Base-by-base conservation (phyloP, 345 rosid species). In the Linum usitatissimum region DNA sequence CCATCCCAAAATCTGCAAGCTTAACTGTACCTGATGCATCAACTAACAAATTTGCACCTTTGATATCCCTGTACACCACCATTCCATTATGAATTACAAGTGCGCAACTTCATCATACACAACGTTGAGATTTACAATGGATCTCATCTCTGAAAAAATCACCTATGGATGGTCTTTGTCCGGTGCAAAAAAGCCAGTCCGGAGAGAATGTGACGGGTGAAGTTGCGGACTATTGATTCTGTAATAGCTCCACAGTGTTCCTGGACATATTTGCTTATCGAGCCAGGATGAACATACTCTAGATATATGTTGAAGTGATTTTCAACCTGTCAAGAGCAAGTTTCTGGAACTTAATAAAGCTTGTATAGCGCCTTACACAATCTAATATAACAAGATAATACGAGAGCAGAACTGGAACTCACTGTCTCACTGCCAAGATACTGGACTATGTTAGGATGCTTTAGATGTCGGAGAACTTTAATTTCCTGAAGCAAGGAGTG, bases 1-100 rank as follows among this genome's bases (percentile, higher is more conserved):
- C 93, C 89, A 77, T 76, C 63, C 93, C 93, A 78, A 86, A 86
- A 71, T 86, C 89, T 40, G 89, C 87, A 65, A 86, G 80, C 79
- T 86, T 86, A 42, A 86, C 89, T 13, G 73, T 70, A 4, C 89
- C 93, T 3, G 57, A 69, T 53, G 81, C 71, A 65, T 86, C 81
- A 63, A 86, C 93, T 57, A 86, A 87, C 72, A 86, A 74, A 77
- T 86, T 86, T 66, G 87, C 89, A 60, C 93, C 89, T 77, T 86
- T 86, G 40, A 86, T 86, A 72, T 84, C 93, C 81, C 93, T 86
- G 70, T 20, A 69, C 20, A 58, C 36, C 58, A 65, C 40, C 76
- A 63, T 53, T 60, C 57, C 38, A 19, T 58, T 9, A 30, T 53
- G 18, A 17, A 53, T 6, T 1, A 56, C 49, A 57, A 62, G 57